Evolutionary conservation across 768 basidiomycete species (phyloP).

Genomic region (Heimioporus sp.): DNA sequence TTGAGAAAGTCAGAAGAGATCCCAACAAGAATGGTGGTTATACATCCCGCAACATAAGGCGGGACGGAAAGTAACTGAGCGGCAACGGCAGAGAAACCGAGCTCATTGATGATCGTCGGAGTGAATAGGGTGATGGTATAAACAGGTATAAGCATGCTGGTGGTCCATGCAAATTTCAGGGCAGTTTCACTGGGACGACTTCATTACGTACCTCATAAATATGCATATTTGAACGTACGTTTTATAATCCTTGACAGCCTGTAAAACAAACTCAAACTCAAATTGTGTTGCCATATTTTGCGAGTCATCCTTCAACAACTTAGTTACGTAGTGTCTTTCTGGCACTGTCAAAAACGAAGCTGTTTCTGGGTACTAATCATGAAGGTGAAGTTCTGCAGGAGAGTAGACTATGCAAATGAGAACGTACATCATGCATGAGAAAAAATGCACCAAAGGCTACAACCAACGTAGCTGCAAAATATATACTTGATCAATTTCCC

Average conservation of each 20-base stretch:
- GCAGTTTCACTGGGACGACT: background rate
- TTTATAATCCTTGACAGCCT: constrained; percentile 47
- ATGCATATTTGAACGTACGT: constrained; percentile 30
- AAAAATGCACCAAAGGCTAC: constrained; percentile 34
- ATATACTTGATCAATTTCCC: background rate
- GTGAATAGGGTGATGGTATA: constrained; percentile 47
- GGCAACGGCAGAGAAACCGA: constrained; percentile 48
- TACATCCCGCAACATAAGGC: constrained; percentile 43
- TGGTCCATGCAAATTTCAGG: background rate
- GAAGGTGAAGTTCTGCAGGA: background rate
- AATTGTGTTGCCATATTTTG: constrained; percentile 45
- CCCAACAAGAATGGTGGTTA: constrained; percentile 38
- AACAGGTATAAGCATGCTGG: constrained; percentile 41
- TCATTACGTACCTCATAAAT: constrained; percentile 37
- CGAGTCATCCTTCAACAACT: constrained; percentile 42
- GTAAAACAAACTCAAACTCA: constrained; percentile 43
- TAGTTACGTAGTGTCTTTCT: constrained; percentile 39
- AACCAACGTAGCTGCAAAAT: constrained; percentile 11
- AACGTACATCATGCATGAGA: constrained; percentile 49
- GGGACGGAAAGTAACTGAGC: constrained; percentile 49
- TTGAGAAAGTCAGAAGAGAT: constrained; percentile 40
- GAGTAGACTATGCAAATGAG: background rate
- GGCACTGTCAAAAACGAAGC: constrained; percentile 47
- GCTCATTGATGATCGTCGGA: constrained; percentile 45
- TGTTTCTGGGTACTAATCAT: constrained; percentile 44